Evolutionary conservation across 345 rosid species (phyloP).

Genomic region (Cochlearia excelsa): DNA sequence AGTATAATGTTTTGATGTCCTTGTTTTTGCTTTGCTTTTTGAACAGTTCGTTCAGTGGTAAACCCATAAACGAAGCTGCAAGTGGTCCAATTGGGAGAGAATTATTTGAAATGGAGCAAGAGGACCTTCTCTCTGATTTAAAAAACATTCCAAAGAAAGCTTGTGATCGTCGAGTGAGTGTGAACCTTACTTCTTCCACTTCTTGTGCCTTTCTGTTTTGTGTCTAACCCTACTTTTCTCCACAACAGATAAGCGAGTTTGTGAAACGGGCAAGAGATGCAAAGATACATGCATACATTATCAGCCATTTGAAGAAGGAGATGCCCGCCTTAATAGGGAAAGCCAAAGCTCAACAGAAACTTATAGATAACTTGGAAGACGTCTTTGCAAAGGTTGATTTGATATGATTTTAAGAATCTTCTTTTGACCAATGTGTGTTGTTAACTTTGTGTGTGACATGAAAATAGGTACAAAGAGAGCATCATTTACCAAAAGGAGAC

Average conservation of each 20-base stretch:
- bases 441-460: not conserved
- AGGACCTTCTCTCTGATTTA: slow-evolving; percentile 79
- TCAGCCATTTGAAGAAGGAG: slow-evolving; percentile 85
- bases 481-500: slow-evolving; percentile 83
- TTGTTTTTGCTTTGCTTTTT: not conserved
- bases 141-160: slow-evolving; percentile 97
- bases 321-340: slow-evolving; percentile 95
- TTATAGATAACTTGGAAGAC: slow-evolving; percentile 68
- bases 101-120: slow-evolving; percentile 92
- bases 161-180: slow-evolving; percentile 93
- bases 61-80: slow-evolving; percentile 70
- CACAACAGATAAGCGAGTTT: slow-evolving; percentile 77
- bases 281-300: slow-evolving; percentile 83
- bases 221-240: not conserved
- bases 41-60: slow-evolving; percentile 86
- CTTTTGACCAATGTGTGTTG: not conserved
- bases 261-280: slow-evolving; percentile 97
- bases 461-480: slow-evolving; percentile 78
- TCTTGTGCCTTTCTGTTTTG: not conserved
- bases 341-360: slow-evolving; percentile 81
- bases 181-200: slow-evolving; percentile 9
- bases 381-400: slow-evolving; percentile 69
- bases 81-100: slow-evolving; percentile 90
- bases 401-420: slow-evolving; percentile 2
- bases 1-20: slow-evolving; percentile 14